These are phyloP conservation scores for Amborella trichopoda DNA, from an alignment of 164 flowering plant genomes.

Conservation along the genomic window DNA sequence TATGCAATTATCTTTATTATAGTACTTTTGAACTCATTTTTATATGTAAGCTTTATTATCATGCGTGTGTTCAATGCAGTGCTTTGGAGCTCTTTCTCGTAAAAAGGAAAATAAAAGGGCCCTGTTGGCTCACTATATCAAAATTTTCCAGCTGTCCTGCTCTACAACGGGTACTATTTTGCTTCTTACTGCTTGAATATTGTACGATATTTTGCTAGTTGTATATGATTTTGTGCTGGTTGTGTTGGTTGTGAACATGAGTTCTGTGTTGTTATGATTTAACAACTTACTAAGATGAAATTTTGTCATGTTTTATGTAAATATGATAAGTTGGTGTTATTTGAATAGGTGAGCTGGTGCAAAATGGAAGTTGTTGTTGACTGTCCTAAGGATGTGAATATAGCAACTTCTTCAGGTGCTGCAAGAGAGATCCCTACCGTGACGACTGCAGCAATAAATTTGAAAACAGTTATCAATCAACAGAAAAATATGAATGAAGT, in stretches of 20 bases:
- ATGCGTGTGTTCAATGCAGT: too few species aligned
- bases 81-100: slow-evolving; percentile 85
- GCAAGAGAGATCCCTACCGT: slow-evolving; percentile 67
- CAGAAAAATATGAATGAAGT: slow-evolving; percentile 77
- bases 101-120: slow-evolving; percentile 87
- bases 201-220: not conserved
- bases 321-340: not conserved
- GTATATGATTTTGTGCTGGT: too few species aligned
- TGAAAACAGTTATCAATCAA: slow-evolving; percentile 74
- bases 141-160: slow-evolving; percentile 44
- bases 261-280: not conserved
- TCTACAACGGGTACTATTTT: slow-evolving; percentile 48
- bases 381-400: slow-evolving; percentile 51
- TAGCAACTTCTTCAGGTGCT: slow-evolving; percentile 34
- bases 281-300: not conserved
- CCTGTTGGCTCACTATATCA: slow-evolving; percentile 84
- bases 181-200: not conserved
- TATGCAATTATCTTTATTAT: too few species aligned
- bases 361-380: slow-evolving; percentile 82
- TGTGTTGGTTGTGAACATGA: too few species aligned
- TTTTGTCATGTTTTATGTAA: not conserved
- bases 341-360: slow-evolving; percentile 92
- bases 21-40: too few species aligned
- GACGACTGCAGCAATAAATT: slow-evolving; percentile 72
- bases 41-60: too few species aligned